Evolutionary conservation across 2,329 filamentous ascomycete genomes (phyloP), one percentile per base, ranked within the genome.

Genomic region (Xylogone sp.): DNA sequence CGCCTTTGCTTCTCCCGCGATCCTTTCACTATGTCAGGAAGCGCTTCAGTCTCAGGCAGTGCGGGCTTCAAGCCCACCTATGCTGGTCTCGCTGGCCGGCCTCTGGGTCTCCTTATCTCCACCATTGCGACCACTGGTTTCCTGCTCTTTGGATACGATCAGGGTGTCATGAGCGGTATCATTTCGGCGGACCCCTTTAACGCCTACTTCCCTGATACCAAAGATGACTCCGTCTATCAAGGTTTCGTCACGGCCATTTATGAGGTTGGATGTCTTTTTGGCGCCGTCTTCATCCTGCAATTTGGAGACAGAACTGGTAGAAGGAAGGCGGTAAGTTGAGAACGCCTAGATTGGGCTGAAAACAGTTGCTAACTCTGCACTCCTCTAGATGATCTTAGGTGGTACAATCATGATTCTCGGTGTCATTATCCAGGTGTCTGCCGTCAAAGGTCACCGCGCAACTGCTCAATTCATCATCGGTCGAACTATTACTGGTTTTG

Each of bases 61-160:
- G 4, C 34, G 34, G 43, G n/a, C 43, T 20, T 45, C 19, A 34
- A 49, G 13, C 42, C 21, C n/a, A 62, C 56, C 31, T 89, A 78
- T 65, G 81, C 87, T 57, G 87, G 87, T 66, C 76, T 90, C 54
- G 77, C 77, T 49, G 87, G 87, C 71, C 72, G 78, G 20, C 69
- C 72, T 67, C 82, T 90, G 55, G 88, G 86, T 71, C 77, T 82
- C 67, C 83, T 86, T 53, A 82, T 90, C 59, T 83, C 84, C 53
- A 73, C 83, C 13, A 80, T 90, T 62, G 87, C 87, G 48, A 87
- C 86, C 59, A 83, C 83, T 48, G 90, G 90, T 50, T 90, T 95
- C 43, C 91, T 95, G 62, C 75, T 95, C 18, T 95, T 95, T 63
- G 89, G 89, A 59, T 94, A 93, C 75, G 89, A 94, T 68, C 89